Evolutionary conservation across 2,329 filamentous ascomycete genomes (phyloP), one percentile per base, ranked within the genome.

Genomic region (Magnaporthales sp.): DNA sequence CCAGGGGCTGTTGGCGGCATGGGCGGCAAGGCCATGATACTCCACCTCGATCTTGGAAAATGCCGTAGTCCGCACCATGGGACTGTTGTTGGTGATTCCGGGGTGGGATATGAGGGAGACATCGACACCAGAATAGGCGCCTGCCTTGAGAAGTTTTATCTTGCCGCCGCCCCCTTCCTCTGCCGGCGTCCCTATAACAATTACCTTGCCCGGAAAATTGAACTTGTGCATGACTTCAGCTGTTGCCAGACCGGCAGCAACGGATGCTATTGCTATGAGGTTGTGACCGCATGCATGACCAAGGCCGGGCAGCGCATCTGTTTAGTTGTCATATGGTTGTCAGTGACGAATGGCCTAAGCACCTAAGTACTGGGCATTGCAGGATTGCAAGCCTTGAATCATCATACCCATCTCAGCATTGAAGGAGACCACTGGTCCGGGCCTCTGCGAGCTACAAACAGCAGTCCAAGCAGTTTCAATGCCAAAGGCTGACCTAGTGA

Each of bases 1-100:
- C 84, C 84, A 87, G 0, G 85, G 86, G n/a, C 84, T 85, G 69
- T 88, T 85, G 0, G 85, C 83, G 67, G 81, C 81, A 66, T 87
- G 85, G 0, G 86, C 84, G 66, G 81, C 81, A 64, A 79, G 80
- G 1, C 86, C 86, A 1, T 79, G 78, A 68, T 84, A 87, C 19
- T 81, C 80, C 0, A 82, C 83, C 24, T 78, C 78, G 68, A 86
- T 79, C 58, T 77, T 75, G 4, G 75, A 71, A 69, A 82, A 86
- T 5, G 84, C 84, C 3, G 82, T 80, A 0, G 84, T 86, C 2
- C 80, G 78, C 67, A 84, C 80, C 4, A 85, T 75, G 0, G 83
- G 80, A 11, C 76, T 77, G 67, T 84, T 80, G 4, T 74, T 69
- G 27, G 79, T 69, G 58, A 80, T 78, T 26, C 80, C 75, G 0